Conservation (phyloP, 306 rosid genomes). For the Dryas octopetala region DNA sequence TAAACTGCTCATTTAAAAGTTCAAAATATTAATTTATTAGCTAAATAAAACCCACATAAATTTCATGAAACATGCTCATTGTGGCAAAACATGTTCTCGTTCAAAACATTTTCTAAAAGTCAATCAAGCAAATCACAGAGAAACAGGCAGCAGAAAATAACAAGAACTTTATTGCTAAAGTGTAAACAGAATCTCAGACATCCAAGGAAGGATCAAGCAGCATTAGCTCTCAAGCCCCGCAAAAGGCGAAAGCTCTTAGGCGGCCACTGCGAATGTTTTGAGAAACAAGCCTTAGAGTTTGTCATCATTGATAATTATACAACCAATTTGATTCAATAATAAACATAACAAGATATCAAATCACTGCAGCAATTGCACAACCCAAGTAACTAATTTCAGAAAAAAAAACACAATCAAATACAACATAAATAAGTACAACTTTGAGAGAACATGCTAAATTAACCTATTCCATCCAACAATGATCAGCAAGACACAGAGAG, state of each 20-base stretch:
- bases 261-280: slow-evolving; percentile 37
- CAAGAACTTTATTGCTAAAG: no score
- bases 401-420: no score
- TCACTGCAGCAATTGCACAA: neutral
- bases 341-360: neutral
- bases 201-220: slow-evolving; percentile 34
- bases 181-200: slow-evolving; percentile 20
- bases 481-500: slow-evolving; percentile 7
- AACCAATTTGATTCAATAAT: neutral
- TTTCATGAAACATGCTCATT: no score
- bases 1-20: no score
- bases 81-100: no score
- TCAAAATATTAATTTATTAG: no score
- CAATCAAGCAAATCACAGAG: neutral
- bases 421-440: neutral
- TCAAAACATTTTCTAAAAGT: no score
- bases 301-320: slow-evolving; percentile 21
- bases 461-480: slow-evolving; percentile 19
- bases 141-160: no score
- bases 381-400: neutral
- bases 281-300: slow-evolving; percentile 37
- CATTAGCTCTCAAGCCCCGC: slow-evolving; percentile 27
- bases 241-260: slow-evolving; percentile 34
- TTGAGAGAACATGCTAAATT: neutral
- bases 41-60: no score